Evolutionary conservation across 1,284 basidiomycete species (phyloP).

Genomic region (Stereum hirsutum): DNA sequence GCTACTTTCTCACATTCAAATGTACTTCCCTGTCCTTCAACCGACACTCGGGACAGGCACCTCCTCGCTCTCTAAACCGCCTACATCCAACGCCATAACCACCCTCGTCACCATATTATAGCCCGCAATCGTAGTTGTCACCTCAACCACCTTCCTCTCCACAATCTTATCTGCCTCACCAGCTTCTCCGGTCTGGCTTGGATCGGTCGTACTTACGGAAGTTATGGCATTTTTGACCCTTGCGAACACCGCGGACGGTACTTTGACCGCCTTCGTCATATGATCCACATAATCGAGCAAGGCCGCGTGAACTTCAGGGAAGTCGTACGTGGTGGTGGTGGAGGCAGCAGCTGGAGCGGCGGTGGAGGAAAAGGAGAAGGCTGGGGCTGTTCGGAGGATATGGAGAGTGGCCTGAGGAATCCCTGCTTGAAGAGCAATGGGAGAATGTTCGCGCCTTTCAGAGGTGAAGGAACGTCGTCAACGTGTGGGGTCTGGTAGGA

Average conservation of each 20-base stretch:
- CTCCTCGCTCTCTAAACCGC: conserved; percentile 1
- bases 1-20: too few relatives aligned
- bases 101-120: conserved; percentile 3
- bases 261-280: not conserved
- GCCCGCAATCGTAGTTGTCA: not conserved
- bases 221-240: not conserved
- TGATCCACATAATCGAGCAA: conserved; percentile 3
- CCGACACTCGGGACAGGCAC: conserved; percentile 5
- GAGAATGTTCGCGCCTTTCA: not conserved
- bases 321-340: not conserved
- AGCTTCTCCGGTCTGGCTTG: too few relatives aligned
- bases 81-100: conserved; percentile 2
- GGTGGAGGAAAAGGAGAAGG: not conserved
- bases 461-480: too few relatives aligned
- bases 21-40: too few relatives aligned
- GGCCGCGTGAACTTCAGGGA: not conserved
- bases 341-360: too few relatives aligned
- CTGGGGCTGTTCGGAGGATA: not conserved
- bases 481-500: not conserved
- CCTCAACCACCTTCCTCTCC: conserved; percentile 5
- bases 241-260: conserved; percentile 1
- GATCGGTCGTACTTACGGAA: not conserved
- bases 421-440: not conserved
- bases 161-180: too few relatives aligned
- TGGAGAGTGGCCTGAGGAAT: not conserved